These are phyloP conservation scores for Penicillium olsonii DNA, from an alignment of 2,329 filamentous ascomycete genomes.

Conservation along the genomic window DNA sequence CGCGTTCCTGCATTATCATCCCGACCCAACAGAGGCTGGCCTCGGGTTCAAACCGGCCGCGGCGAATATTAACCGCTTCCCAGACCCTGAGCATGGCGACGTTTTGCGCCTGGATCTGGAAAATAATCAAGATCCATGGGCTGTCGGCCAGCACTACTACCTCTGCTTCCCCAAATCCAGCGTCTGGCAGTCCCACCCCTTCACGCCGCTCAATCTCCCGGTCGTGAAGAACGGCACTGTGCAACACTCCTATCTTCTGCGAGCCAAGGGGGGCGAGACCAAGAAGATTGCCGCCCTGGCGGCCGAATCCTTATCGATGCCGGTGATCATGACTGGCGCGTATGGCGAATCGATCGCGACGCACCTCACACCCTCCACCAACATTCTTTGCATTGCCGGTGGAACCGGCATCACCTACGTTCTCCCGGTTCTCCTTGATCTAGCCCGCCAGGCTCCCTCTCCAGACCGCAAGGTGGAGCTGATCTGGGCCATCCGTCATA, in stretches of 20 bases:
- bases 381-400: conserved; percentile 56
- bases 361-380: conserved; percentile 44
- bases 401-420: conserved; percentile 62
- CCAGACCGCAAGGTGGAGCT: conserved; percentile 57
- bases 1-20: conserved; percentile 55
- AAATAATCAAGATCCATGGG: conserved; percentile 63
- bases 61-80: conserved; percentile 55
- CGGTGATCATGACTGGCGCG: conserved; percentile 63
- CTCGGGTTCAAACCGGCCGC: conserved; percentile 35
- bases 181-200: conserved; percentile 73
- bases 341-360: conserved; percentile 59
- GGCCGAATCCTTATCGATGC: conserved; percentile 30
- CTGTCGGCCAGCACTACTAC: conserved; percentile 70
- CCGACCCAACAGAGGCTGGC: conserved; percentile 8
- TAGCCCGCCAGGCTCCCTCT: conserved; percentile 25
- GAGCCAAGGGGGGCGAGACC: conserved; percentile 50
- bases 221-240: conserved; percentile 29
- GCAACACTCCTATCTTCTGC: conserved; percentile 42
- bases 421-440: conserved; percentile 52
- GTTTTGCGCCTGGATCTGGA: conserved; percentile 68
- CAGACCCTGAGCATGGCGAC: conserved; percentile 59
- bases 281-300: conserved; percentile 27
- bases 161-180: conserved; percentile 66
- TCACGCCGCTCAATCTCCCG: conserved; percentile 63
- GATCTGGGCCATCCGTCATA: conserved; percentile 64